Evolutionary conservation across 116 monocot genomes (phyloP).

Genomic region (Trichopus zeylanicus): DNA sequence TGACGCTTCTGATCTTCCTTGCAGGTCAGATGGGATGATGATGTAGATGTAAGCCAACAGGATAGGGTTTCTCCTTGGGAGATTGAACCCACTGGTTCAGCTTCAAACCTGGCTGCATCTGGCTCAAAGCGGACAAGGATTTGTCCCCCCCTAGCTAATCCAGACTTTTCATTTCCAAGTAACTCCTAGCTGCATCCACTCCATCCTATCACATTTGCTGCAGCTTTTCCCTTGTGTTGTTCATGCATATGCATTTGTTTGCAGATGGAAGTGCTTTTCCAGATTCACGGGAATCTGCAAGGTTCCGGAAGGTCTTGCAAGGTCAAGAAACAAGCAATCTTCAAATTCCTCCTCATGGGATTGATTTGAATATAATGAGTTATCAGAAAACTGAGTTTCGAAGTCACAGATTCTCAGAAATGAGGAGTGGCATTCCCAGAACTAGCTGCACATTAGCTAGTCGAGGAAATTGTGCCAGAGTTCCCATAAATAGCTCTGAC

Average conservation of each 20-base stretch:
- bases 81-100: conserved; percentile 59
- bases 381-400: conserved; percentile 19
- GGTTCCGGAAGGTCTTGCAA: conserved; percentile 99
- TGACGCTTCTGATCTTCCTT: neutral
- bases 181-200: too few species aligned
- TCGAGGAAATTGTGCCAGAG: conserved; percentile 18
- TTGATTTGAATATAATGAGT: conserved; percentile 23
- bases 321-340: conserved; percentile 92
- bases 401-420: conserved; percentile 25
- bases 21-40: conserved; percentile 91
- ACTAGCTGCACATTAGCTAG: conserved; percentile 17
- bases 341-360: conserved; percentile 22
- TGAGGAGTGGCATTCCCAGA: conserved; percentile 24
- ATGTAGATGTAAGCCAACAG: conserved; percentile 23
- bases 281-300: conserved; percentile 66
- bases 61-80: conserved; percentile 93
- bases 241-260: neutral
- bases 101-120: conserved; percentile 26
- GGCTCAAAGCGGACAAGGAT: conserved; percentile 59
- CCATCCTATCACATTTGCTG: neutral
- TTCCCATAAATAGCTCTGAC: conserved; percentile 24
- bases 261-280: conserved; percentile 45
- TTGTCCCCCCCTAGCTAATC: conserved; percentile 21
- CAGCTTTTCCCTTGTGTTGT: neutral
- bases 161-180: conserved; percentile 46